Conservation (phyloP, 2,329 filamentous ascomycete genomes). For the Cladophialophora chaetospira region DNA sequence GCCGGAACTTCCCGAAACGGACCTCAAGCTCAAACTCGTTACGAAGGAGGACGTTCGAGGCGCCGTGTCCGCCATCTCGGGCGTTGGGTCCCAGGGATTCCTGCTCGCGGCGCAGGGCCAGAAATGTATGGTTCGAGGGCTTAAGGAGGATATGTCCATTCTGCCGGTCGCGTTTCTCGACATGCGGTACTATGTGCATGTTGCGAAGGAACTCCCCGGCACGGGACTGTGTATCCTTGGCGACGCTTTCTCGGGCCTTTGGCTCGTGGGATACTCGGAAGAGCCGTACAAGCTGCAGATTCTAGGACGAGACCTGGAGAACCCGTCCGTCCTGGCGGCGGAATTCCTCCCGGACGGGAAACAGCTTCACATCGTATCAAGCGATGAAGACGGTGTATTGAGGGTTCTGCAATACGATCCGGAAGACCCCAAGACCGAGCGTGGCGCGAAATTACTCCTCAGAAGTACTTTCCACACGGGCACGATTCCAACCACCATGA, state of each 20-base stretch:
- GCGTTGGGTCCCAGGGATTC: slow-evolving; percentile 83
- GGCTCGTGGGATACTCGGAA: slow-evolving; percentile 95
- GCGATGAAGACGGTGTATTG: slow-evolving; percentile 81
- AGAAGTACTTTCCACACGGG: slow-evolving; percentile 85
- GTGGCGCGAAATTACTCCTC: slow-evolving; percentile 83
- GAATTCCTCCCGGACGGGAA: slow-evolving; percentile 88
- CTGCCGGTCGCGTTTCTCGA: slow-evolving; percentile 96
- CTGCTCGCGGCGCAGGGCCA: slow-evolving; percentile 91
- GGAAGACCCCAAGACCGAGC: slow-evolving; percentile 90
- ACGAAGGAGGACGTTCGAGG: slow-evolving; percentile 91
- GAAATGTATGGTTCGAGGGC: slow-evolving; percentile 93
- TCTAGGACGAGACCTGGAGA: slow-evolving; percentile 81
- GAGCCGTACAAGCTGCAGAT: slow-evolving; percentile 95
- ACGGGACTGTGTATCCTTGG: slow-evolving; percentile 86
- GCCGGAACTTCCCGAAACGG: slow-evolving; percentile 80
- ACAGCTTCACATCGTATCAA: slow-evolving; percentile 77
- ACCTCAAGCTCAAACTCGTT: slow-evolving; percentile 79
- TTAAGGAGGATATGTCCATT: slow-evolving; percentile 92
- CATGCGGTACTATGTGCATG: slow-evolving; percentile 89
- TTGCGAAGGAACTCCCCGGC: slow-evolving; percentile 77
- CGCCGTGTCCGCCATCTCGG: slow-evolving; percentile 81
- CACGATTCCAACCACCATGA: slow-evolving; percentile 73
- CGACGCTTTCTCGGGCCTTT: slow-evolving; percentile 89
- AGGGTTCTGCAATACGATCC: slow-evolving; percentile 93
- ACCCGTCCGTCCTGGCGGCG: slow-evolving; percentile 75